Conservation (phyloP, 768 basidiomycete species). For the Lentinula guzmanii region DNA sequence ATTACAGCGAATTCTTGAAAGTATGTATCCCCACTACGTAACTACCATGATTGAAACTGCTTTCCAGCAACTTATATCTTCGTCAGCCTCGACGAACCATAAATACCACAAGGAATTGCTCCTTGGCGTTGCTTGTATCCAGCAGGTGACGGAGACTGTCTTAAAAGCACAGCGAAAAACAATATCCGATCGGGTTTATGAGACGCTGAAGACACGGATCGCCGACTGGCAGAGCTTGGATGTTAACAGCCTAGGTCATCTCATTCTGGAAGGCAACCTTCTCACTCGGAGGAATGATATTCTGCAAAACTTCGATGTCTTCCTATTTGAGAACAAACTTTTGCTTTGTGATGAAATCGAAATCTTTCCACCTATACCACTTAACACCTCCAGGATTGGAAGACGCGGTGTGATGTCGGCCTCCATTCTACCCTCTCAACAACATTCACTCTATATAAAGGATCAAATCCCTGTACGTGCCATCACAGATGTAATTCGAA, state of each 20-base stretch:
- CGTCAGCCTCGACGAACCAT: background rate
- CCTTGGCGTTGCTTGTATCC: background rate
- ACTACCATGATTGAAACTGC: background rate
- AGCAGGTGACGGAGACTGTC: background rate
- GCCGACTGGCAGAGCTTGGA: background rate
- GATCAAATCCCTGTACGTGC: background rate
- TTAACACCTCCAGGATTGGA: background rate
- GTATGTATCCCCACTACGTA: background rate
- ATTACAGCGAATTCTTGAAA: background rate
- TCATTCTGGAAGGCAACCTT: background rate
- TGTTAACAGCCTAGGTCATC: background rate
- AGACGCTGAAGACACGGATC: background rate
- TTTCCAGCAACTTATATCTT: background rate
- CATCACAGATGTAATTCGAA: background rate
- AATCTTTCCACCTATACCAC: background rate
- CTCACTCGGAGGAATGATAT: background rate
- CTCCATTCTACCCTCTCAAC: background rate
- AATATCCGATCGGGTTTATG: background rate
- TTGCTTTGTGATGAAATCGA: constrained; percentile 3
- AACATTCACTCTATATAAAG: background rate
- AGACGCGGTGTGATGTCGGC: background rate
- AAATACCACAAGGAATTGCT: background rate
- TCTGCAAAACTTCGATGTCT: constrained; percentile 1
- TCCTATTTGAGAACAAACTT: constrained; percentile 2
- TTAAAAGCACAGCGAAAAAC: background rate